Percentiles rank a stretch among this genome's conserved stretches.
phyloP scores from a whole-genome alignment of 352 stramenopile genomes.

The Phytophthora pini region DNA sequence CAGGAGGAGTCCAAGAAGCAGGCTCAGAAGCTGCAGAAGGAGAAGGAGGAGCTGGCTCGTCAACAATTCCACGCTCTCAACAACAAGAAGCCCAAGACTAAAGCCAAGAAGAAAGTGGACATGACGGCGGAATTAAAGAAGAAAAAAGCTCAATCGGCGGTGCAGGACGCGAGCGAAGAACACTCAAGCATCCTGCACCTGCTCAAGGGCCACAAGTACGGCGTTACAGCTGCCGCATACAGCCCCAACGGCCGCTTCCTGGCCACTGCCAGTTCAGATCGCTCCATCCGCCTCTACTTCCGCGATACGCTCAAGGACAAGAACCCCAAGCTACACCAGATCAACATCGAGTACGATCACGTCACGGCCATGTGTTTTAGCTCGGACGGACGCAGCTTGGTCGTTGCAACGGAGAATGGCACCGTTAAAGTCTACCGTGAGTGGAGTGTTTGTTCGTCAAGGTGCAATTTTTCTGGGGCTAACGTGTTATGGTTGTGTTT shows the following conservation, averaged over 20 bases:
- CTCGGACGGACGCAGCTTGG: constrained; percentile 74
- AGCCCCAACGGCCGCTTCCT: constrained; percentile 84
- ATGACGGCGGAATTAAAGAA: constrained; percentile 80
- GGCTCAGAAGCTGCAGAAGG: constrained; percentile 43
- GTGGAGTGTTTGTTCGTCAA: constrained; percentile 7
- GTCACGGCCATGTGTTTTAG: constrained; percentile 79
- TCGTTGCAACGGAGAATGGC: constrained; percentile 71
- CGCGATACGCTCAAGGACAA: constrained; percentile 71
- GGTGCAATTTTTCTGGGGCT: constrained; percentile 1
- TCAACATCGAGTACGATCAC: constrained; percentile 85
- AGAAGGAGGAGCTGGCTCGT: constrained; percentile 59
- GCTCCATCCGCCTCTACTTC: constrained; percentile 75
- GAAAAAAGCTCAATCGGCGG: constrained; percentile 26
- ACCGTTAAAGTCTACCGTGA: constrained; percentile 79
- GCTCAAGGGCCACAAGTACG: constrained; percentile 79
- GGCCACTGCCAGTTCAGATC: constrained; percentile 76
- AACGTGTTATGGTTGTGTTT: constrained; percentile 1
- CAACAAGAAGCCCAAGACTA: constrained; percentile 69
- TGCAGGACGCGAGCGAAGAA: constrained; percentile 31
- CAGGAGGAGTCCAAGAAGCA: constrained; percentile 53
- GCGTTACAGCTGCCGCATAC: constrained; percentile 67
- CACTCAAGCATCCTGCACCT: constrained; percentile 52
- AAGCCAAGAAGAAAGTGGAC: constrained; percentile 70
- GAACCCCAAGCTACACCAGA: constrained; percentile 63
- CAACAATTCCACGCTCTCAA: constrained; percentile 50